These are phyloP conservation scores for Aspergillus avenaceus DNA, from an alignment of 495 filamentous ascomycete species.

Conservation along the genomic window DNA sequence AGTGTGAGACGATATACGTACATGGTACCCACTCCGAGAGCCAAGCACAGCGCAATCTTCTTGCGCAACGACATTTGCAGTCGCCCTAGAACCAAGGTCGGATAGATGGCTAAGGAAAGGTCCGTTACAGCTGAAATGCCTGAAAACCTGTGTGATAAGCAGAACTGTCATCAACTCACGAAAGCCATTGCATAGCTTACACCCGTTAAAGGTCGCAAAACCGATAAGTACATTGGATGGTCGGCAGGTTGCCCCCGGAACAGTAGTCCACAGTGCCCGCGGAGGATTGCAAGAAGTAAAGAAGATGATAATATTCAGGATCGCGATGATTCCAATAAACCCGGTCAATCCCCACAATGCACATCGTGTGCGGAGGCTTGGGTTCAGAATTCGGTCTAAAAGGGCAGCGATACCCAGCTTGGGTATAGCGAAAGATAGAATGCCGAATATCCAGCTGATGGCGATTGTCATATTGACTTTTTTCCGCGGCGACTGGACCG, in stretches of 20 bases:
- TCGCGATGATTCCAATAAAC: slow-evolving; percentile 12
- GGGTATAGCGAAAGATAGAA: slow-evolving; percentile 24
- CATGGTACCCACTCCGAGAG: slow-evolving; percentile 34
- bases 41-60: slow-evolving; percentile 29
- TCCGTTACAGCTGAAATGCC: slow-evolving; percentile 33
- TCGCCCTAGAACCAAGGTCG: slow-evolving; percentile 23
- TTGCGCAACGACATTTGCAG: slow-evolving; percentile 40
- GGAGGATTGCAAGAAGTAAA: slow-evolving; percentile 27
- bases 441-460: slow-evolving; percentile 22
- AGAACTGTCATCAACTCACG: background rate
- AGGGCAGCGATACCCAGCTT: slow-evolving; percentile 26
- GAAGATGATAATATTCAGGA: slow-evolving; percentile 23
- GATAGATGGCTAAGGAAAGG: slow-evolving; percentile 33
- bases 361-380: slow-evolving; percentile 8
- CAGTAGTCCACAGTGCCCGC: slow-evolving; percentile 22
- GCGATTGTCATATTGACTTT: slow-evolving; percentile 19
- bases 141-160: slow-evolving; percentile 4
- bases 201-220: slow-evolving; percentile 35
- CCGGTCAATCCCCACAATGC: slow-evolving; percentile 18
- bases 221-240: slow-evolving; percentile 28
- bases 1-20: slow-evolving; percentile 10
- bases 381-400: slow-evolving; percentile 24
- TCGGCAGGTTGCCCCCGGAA: slow-evolving; percentile 25
- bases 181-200: slow-evolving; percentile 13
- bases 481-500: slow-evolving; percentile 7